phyloP scores from a whole-genome alignment of 1,284 basidiomycete genomes.

The Pisolithus thermaeus region DNA sequence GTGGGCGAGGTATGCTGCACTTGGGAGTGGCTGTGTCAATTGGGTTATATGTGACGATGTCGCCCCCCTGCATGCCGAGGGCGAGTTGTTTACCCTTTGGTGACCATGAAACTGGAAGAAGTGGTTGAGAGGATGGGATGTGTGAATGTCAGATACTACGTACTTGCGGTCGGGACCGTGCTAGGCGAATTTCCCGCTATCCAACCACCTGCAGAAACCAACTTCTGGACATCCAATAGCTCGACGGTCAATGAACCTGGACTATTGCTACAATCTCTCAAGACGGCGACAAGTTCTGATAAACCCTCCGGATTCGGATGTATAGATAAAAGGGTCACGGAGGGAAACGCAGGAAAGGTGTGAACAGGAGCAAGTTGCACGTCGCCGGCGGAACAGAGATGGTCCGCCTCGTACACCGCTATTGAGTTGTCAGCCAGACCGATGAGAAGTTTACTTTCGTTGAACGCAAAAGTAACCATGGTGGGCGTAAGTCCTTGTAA shows the following conservation, averaged over 20 bases:
- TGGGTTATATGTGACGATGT: slow-evolving; percentile 66
- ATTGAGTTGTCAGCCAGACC: slow-evolving; percentile 54
- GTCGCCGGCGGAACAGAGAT: slow-evolving; percentile 42
- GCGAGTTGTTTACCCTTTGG: slow-evolving; percentile 84
- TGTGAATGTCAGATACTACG: slow-evolving; percentile 21
- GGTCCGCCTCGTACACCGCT: slow-evolving; percentile 49
- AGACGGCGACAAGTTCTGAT: slow-evolving; percentile 54
- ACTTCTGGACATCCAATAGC: slow-evolving; percentile 47
- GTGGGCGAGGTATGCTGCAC: slow-evolving; percentile 53
- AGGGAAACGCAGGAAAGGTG: slow-evolving; percentile 38
- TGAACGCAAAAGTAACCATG: slow-evolving; percentile 48
- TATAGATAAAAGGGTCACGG: slow-evolving; percentile 46
- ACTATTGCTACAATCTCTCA: slow-evolving; percentile 40
- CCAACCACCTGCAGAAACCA: slow-evolving; percentile 63
- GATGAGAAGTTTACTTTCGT: slow-evolving; percentile 57
- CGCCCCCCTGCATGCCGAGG: slow-evolving; percentile 65
- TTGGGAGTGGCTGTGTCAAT: slow-evolving; percentile 50
- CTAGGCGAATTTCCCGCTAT: slow-evolving; percentile 40
- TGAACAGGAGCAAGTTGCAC: slow-evolving; percentile 41
- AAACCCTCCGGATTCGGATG: slow-evolving; percentile 61
- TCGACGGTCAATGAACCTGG: slow-evolving; percentile 40
- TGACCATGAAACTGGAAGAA: slow-evolving; percentile 66
- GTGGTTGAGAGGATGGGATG: slow-evolving; percentile 8
- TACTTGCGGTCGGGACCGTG: slow-evolving; percentile 53
- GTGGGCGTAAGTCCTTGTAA: slow-evolving; percentile 42